Evolutionary conservation across 768 basidiomycete species (phyloP), one percentile per base, ranked within the genome.

Genomic region (Naganishia friedmannii): DNA sequence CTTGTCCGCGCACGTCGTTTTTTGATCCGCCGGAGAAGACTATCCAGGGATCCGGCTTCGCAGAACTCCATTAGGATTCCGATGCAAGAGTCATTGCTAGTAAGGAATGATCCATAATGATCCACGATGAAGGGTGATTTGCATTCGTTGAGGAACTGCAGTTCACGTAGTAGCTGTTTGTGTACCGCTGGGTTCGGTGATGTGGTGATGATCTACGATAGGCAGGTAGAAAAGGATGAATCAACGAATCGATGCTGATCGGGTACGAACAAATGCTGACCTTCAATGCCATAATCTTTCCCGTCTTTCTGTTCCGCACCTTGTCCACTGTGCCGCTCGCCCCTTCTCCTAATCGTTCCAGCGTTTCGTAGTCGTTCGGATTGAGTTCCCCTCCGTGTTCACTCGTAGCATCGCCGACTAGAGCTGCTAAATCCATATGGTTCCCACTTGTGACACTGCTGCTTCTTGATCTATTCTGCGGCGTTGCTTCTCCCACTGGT

Each of bases 51-150:
- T 19, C 79, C 80, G 0, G 76, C 81, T 68, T 82, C 81, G 68
- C 79, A 80, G 68, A 77, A 82, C 65, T 82, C 81, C 81, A 82
- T 82, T 19, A 82, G 70, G 42, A 82, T 80, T 19, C 79, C 79
- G 58, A 82, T 77, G 55, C 75, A 76, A 23, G 77, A 74, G 60
- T 80, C 80, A 13, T 73, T 72, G 58, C 79, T 79, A 23, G 79
- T 77, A 21, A 82, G 73, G 71, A 81, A 82, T 0, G 81, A 80
- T 17, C 81, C 81, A 69, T 77, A 81, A 73, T 82, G 81, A 17
- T 80, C 71, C 48, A 82, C 80, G 70, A 82, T 81, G 65, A 76
- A 76, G 1, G 81, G 80, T n/a, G 78, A 81, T 39, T 72, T 46
- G 69, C 80, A 82, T 17, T 76, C 72, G 51, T 80, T 77, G 55